Evolutionary conservation across 78 protist genomes (phyloP), one percentile per base, ranked within the genome.

Genomic region (Cavenderia fasciculata): DNA sequence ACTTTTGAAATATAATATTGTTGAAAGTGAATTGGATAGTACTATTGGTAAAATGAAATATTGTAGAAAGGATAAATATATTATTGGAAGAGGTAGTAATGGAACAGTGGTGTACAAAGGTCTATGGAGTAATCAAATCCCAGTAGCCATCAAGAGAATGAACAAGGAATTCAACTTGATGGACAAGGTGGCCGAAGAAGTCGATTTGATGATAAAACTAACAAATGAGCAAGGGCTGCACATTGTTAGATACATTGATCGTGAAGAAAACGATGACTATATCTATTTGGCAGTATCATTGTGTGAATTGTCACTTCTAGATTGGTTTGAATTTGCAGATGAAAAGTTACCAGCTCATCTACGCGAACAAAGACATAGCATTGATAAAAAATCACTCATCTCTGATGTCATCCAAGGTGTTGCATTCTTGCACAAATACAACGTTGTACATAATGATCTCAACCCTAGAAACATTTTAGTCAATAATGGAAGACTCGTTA

Each of bases 91-190:
- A 52, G 87, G 87, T 25, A 44, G 63, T 19, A 78, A 78, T 78
- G 87, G 74, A 16, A 78, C 87, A 51, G 38, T 78, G 44, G 87
- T 78, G 12, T 78, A 31, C 38, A 43, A 43, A 63, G 87, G 87
- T 38, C 12, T 78, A 16, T 78, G 87, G 87, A 65, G 59, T 63
- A 66, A 78, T 25, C 61, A 36, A 51, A 38, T 78, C 23, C 87
- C 87, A n/a, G 75, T 78, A 47, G 87, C 87, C 46, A 78, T 78
- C n/a, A 78, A 78, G 41, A 54, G 47, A 38, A 65, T 78, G 49
- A 40, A 57, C 34, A 78, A 78, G 34, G 87, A 51, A 52, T 78
- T 78, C n/a, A 51, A 65, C 52, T 10, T 49, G 5, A 78, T 78
- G 4, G 49, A 18, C 12, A 78, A 78, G 33, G 87, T 63, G 40